A percentile compares a stretch with the other conserved stretches of the same genome.
phyloP scores from a whole-genome alignment of 1,139 yeast genomes.

The Taphrina wiesneri region DNA sequence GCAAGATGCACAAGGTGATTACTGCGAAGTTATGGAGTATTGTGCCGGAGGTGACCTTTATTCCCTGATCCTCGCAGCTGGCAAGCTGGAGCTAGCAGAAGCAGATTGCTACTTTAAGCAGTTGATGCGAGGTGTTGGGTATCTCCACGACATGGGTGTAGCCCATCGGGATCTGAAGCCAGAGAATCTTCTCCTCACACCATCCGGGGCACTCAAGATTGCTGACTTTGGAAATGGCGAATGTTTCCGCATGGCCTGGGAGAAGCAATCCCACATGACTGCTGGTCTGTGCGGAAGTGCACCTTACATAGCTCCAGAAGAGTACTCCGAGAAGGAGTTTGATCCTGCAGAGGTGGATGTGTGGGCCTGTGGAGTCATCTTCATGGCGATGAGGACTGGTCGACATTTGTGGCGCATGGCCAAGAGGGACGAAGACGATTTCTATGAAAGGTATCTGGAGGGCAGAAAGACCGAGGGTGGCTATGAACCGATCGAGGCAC shows the following conservation, averaged over 20 bases:
- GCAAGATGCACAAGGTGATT: conserved; percentile 88
- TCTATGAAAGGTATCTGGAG: conserved; percentile 67
- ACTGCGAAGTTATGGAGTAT: conserved; percentile 65
- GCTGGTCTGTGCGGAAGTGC: conserved; percentile 88
- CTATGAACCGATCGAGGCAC: conserved; percentile 80
- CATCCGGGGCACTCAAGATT: conserved; percentile 76
- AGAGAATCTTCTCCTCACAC: conserved; percentile 79
- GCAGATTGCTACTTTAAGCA: conserved; percentile 97
- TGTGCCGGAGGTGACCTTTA: conserved; percentile 51
- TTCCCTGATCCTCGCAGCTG: conserved; percentile 68
- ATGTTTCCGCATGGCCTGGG: conserved; percentile 98
- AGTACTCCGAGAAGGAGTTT: conserved; percentile 69
- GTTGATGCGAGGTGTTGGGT: conserved; percentile 81
- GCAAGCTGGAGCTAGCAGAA: conserved; percentile 78
- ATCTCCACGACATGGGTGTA: conserved; percentile 97
- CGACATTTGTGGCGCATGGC: conserved; percentile 91
- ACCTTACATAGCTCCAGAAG: conserved; percentile 97
- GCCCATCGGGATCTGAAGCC: conserved; percentile 95
- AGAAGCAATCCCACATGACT: conserved; percentile 74
- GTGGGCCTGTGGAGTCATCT: conserved; percentile 96
- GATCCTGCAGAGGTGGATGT: conserved; percentile 92
- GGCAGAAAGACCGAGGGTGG: conserved; percentile 81
- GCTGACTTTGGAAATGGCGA: conserved; percentile 96
- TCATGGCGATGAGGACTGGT: conserved; percentile 98
- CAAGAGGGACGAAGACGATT: conserved; percentile 69